Evolutionary conservation across 2,329 filamentous ascomycete genomes (phyloP).

Genomic region (Colletotrichum phormii): DNA sequence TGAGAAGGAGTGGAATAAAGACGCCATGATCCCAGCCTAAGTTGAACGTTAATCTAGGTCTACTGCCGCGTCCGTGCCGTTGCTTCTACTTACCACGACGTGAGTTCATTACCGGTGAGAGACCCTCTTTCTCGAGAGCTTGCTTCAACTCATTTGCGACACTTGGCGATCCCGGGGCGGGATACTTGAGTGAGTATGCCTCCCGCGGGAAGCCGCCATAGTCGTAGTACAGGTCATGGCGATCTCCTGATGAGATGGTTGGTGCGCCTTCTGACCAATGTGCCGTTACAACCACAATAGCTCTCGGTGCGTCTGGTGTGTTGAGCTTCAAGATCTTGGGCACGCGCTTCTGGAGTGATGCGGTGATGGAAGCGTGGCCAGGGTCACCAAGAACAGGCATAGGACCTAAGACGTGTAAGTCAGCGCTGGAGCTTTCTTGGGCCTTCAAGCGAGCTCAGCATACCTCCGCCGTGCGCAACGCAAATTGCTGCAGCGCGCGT

Average conservation of each 20-base stretch:
- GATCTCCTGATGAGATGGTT: constrained; percentile 60
- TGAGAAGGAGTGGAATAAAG: constrained; percentile 67
- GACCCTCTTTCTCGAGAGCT: constrained; percentile 58
- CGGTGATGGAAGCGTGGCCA: constrained; percentile 59
- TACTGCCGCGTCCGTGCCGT: constrained; percentile 35
- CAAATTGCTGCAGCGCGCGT: constrained; percentile 57
- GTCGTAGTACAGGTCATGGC: constrained; percentile 65
- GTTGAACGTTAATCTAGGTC: neutral
- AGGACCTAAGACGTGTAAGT: constrained; percentile 53
- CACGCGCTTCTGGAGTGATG: constrained; percentile 63
- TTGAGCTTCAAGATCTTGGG: constrained; percentile 67
- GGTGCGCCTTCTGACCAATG: constrained; percentile 65
- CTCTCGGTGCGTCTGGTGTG: constrained; percentile 59
- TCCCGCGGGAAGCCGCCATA: constrained; percentile 70
- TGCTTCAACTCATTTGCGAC: constrained; percentile 61
- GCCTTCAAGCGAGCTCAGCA: constrained; percentile 17
- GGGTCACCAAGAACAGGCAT: constrained; percentile 70
- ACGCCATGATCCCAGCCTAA: constrained; percentile 70
- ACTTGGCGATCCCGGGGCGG: constrained; percentile 65
- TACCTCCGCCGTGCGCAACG: constrained; percentile 63
- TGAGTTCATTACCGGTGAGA: constrained; percentile 53
- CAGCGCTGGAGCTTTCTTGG: neutral
- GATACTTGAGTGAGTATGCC: constrained; percentile 66
- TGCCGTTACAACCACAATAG: constrained; percentile 68
- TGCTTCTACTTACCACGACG: constrained; percentile 43